Evolutionary conservation across 805 yeast genomes (phyloP).

Genomic region (Ogataea nitratoaversa): DNA sequence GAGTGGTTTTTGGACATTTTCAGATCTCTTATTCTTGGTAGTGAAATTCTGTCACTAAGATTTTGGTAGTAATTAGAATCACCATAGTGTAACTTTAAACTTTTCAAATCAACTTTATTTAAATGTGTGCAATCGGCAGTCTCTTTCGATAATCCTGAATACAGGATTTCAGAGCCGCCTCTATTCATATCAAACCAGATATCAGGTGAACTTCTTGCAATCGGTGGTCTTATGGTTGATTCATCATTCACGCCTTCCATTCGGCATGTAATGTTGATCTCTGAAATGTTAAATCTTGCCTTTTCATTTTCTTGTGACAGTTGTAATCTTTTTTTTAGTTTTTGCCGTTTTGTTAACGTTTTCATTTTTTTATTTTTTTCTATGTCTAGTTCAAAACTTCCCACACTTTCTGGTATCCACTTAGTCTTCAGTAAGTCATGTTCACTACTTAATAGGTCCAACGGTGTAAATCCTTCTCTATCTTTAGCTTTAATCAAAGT

Average conservation of each 20-base stretch:
- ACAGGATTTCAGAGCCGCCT: constrained; percentile 56
- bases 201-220: constrained; percentile 1
- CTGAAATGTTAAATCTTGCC: constrained; percentile 3
- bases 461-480: constrained; percentile 65
- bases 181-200: constrained; percentile 22
- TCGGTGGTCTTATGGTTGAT: constrained; percentile 4
- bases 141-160: constrained; percentile 49
- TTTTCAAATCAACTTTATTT: constrained; percentile 13
- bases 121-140: constrained; percentile 8
- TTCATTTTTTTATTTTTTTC: constrained; percentile 5
- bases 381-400: constrained; percentile 5
- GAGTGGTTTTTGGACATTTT: constrained; percentile 65
- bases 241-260: constrained; percentile 1
- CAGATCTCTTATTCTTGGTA: constrained; percentile 45
- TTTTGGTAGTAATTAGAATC: constrained; percentile 12
- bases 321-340: neutral
- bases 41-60: constrained; percentile 26
- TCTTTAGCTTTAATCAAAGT: constrained; percentile 55
- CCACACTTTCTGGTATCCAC: constrained; percentile 26
- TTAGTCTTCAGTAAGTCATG: constrained; percentile 40
- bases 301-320: neutral
- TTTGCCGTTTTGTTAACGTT: constrained; percentile 30
- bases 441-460: constrained; percentile 52
- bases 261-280: constrained; percentile 31
- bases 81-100: constrained; percentile 23